Percentiles rank a stretch among this genome's conserved stretches.
These are phyloP conservation scores for Lecanicillium sp. DNA, from an alignment of 2,329 filamentous ascomycete genomes.

Conservation along the genomic window DNA sequence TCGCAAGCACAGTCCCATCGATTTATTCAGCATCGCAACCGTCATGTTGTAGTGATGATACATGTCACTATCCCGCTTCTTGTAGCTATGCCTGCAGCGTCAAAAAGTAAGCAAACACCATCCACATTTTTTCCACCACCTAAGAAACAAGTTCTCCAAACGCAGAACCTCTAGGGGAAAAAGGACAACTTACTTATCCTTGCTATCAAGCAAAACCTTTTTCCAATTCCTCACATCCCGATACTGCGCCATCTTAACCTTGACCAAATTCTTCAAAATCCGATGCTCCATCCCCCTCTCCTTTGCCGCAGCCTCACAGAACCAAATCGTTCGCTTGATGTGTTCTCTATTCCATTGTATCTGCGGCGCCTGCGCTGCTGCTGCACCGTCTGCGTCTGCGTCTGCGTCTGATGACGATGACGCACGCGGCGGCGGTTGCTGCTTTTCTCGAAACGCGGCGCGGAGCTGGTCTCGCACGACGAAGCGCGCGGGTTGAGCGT, in stretches of 20 bases:
- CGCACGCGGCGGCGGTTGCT: too few relatives aligned
- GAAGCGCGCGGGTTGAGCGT: slow-evolving; percentile 59
- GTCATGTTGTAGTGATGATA: slow-evolving; percentile 61
- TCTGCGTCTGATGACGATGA: too few relatives aligned
- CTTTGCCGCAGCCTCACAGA: slow-evolving; percentile 56
- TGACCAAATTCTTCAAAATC: slow-evolving; percentile 61
- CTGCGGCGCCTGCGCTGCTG: too few relatives aligned
- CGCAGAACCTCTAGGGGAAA: not conserved
- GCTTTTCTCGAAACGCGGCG: slow-evolving; percentile 43
- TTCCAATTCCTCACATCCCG: slow-evolving; percentile 12
- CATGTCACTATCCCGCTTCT: slow-evolving; percentile 19
- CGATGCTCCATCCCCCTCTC: slow-evolving; percentile 62
- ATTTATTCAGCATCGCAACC: slow-evolving; percentile 64
- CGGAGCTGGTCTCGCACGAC: slow-evolving; percentile 52
- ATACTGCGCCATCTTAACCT: slow-evolving; percentile 15
- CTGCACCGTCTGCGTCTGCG: slow-evolving; percentile 12
- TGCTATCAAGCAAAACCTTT: slow-evolving; percentile 12
- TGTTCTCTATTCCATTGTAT: slow-evolving; percentile 35
- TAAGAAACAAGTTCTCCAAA: too few relatives aligned
- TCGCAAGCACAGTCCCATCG: slow-evolving; percentile 57
- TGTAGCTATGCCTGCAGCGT: slow-evolving; percentile 12
- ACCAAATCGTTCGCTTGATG: slow-evolving; percentile 59
- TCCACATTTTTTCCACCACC: not conserved
- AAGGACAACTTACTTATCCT: slow-evolving; percentile 16
- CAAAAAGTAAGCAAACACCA: not conserved